Evolutionary conservation across 2,329 filamentous ascomycete genomes (phyloP), one percentile per base, ranked within the genome.

Genomic region (Myriosclerotinia duriaeana): DNA sequence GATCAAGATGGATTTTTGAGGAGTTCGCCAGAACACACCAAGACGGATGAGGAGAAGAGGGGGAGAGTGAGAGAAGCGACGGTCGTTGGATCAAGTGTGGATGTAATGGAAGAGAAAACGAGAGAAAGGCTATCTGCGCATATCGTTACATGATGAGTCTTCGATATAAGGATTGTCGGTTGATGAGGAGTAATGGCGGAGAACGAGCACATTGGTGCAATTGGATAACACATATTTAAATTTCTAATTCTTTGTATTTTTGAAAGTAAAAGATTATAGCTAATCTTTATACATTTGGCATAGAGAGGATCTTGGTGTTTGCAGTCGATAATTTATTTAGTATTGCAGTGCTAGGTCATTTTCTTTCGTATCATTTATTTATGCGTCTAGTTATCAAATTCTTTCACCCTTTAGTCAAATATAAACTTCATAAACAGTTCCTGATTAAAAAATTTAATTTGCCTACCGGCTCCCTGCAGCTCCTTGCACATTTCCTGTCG

Each of bases 1-100:
- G 72, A 74, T 67, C 62, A 72, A 42, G 68, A 70, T 22, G 72
- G 72, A 1, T 74, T 74, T 53, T 58, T 73, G 60, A 73, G 44
- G 30, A 65, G 61, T 54, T 71, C 69, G 42, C 73, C 72, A 55
- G 67, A 58, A 38, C 30, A 53, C 3, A 50, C 5, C 2, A 58
- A 12, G 5, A 17, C n/a, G 12, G 53, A 48, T 26, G 62, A 26
- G 30, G 30, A 48, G 5, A 40, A 30, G 20, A 59, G n/a, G 58
- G 48, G 50, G 44, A 52, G 42, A 12, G 20, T 0, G 52, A 52
- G 63, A n/a, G 8, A 22, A 20, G 42, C n/a, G n/a, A 40, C n/a
- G 0, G 44, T 40, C 26, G 20, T 17, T 61, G 58, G 7, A 7
- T 38, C 8, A 3, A 40, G 30, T 12, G 7, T 11, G 11, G 44